Conservation (phyloP, 176 grass and related monocot species). For the Chrysopogon serrulatus region DNA sequence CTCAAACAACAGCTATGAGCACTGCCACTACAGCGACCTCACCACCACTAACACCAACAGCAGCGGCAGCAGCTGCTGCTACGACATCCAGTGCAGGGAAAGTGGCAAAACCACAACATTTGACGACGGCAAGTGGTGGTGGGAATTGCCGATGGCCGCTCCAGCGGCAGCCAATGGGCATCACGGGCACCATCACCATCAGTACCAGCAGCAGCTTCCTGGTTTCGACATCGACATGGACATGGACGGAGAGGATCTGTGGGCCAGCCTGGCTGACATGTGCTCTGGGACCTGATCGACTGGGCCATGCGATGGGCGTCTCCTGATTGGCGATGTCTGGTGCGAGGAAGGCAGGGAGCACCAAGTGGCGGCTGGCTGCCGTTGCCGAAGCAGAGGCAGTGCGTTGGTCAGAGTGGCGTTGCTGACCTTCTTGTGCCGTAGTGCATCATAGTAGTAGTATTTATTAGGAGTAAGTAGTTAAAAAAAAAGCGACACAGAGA, state of each 20-base stretch:
- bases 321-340: conserved; percentile 31
- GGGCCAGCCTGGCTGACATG: conserved; percentile 68
- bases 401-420: conserved; percentile 29
- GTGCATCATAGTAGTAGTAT: not conserved
- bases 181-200: conserved; percentile 9
- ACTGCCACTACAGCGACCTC: conserved; percentile 9
- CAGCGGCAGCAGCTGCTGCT: conserved; percentile 5
- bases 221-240: conserved; percentile 18
- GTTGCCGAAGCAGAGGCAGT: not conserved
- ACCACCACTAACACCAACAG: not conserved
- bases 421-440: conserved; percentile 35
- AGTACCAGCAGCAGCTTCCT: conserved; percentile 20
- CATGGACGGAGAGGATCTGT: conserved; percentile 41
- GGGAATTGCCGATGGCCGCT: conserved; percentile 13
- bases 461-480: conserved; percentile 2
- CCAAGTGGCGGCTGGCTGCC: conserved; percentile 17
- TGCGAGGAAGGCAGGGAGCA: conserved; percentile 38
- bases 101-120: not conserved
- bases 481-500: conserved; percentile 1
- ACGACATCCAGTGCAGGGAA: conserved; percentile 18
- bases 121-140: conserved; percentile 30
- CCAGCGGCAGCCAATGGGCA: conserved; percentile 6
- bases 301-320: not conserved
- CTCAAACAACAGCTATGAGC: conserved; percentile 19
- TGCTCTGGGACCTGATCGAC: conserved; percentile 31